phyloP scores from a whole-genome alignment of 164 flowering plant genomes.

The Malania oleifera region DNA sequence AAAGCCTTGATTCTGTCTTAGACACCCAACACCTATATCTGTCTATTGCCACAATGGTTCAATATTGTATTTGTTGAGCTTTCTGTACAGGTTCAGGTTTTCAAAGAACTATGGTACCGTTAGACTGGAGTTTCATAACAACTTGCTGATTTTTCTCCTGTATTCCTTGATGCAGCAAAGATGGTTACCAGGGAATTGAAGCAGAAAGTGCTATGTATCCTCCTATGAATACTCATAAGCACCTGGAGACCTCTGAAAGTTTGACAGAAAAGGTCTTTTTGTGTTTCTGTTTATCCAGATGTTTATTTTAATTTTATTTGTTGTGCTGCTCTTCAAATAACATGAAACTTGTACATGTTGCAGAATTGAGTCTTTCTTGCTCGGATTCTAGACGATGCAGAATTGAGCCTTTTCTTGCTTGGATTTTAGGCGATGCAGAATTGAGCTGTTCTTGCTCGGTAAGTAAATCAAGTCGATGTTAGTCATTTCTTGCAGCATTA shows the following conservation, averaged over 20 bases:
- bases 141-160: conserved; percentile 4
- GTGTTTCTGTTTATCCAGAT: neutral
- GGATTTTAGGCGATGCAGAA: conserved; percentile 68
- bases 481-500: conserved; percentile 12
- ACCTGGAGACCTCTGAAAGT: conserved; percentile 24
- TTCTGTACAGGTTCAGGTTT: too few species aligned
- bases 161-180: conserved; percentile 41
- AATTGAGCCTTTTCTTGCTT: too few species aligned
- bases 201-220: conserved; percentile 47
- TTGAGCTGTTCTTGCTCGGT: conserved; percentile 67
- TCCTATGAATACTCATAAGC: conserved; percentile 44
- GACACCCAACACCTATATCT: too few species aligned
- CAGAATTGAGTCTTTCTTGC: conserved; percentile 72
- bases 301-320: neutral
- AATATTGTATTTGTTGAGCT: too few species aligned
- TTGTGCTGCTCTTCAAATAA: conserved; percentile 10
- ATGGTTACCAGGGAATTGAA: conserved; percentile 54
- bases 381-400: conserved; percentile 65
- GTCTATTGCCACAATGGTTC: too few species aligned
- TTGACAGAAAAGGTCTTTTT: conserved; percentile 54
- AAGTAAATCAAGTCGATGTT: conserved; percentile 67
- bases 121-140: too few species aligned
- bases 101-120: too few species aligned
- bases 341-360: conserved; percentile 18
- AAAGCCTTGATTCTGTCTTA: too few species aligned